phyloP scores from a whole-genome alignment of 768 basidiomycete species.

The Leccinum barrowsii region DNA sequence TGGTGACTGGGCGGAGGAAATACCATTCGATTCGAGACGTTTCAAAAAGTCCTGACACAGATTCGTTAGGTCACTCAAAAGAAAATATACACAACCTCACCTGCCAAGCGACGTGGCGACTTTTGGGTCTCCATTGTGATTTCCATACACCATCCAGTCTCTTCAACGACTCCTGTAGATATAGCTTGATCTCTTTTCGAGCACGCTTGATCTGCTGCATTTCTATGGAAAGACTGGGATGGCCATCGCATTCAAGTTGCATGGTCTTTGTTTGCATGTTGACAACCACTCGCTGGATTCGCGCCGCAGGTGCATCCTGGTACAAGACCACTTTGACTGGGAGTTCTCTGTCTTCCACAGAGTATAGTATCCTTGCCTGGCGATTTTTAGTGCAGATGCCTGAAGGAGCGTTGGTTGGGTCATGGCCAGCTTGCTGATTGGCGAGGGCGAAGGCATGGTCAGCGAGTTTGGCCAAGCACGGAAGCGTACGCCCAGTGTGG shows the following conservation, averaged over 20 bases:
- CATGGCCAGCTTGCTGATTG: too few species aligned
- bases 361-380: too few species aligned
- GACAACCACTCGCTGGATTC: slow-evolving; percentile 11
- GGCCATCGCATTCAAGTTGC: slow-evolving; percentile 5
- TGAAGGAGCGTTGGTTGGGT: too few species aligned
- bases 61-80: not conserved
- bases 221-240: slow-evolving; percentile 14
- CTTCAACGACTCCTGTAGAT: too few species aligned
- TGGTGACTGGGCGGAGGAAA: not conserved
- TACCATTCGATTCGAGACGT: slow-evolving; percentile 11
- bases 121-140: too few species aligned
- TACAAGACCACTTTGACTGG: slow-evolving; percentile 16
- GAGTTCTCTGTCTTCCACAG: too few species aligned
- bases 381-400: too few species aligned
- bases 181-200: too few species aligned
- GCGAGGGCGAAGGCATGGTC: too few species aligned
- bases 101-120: too few species aligned
- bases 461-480: too few species aligned
- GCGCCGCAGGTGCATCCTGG: slow-evolving; percentile 7
- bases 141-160: not conserved
- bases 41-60: slow-evolving; percentile 17
- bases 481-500: too few species aligned
- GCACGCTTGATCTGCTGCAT: slow-evolving; percentile 14
- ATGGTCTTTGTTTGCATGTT: slow-evolving; percentile 16
- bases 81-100: not conserved